These are phyloP conservation scores for Pestalotiopsis sp. DNA, from an alignment of 2,329 filamentous ascomycete species.

Conservation along the genomic window DNA sequence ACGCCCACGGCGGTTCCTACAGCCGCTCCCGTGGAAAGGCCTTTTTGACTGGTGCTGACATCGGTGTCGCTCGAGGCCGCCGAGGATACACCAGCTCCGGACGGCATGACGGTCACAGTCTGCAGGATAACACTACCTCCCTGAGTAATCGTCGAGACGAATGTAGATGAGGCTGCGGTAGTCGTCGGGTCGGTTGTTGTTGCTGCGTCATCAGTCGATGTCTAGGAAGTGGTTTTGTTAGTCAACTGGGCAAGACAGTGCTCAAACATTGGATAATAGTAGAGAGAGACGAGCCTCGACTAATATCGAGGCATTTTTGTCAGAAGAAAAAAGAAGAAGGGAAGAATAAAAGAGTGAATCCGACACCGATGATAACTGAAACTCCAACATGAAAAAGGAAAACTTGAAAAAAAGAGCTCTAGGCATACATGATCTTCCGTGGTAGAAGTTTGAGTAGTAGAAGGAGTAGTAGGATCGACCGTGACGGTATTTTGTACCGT, in stretches of 20 bases:
- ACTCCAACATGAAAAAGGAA: neutral
- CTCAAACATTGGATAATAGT: neutral
- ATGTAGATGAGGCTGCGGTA: conserved; percentile 34
- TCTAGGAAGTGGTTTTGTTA: neutral
- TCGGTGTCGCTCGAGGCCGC: conserved; percentile 9
- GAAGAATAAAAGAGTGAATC: neutral
- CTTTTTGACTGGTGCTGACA: conserved; percentile 18
- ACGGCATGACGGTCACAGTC: conserved; percentile 58
- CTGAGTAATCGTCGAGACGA: conserved; percentile 53
- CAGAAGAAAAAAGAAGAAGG: neutral
- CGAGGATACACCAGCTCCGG: conserved; percentile 29
- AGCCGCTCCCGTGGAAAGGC: conserved; percentile 26
- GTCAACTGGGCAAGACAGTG: neutral
- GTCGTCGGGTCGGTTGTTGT: conserved; percentile 22
- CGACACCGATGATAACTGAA: neutral
- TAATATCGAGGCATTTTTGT: no score
- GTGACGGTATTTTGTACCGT: conserved; percentile 40
- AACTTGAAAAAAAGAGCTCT: conserved; percentile 18
- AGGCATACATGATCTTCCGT: conserved; percentile 30
- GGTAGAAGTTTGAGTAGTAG: conserved; percentile 20
- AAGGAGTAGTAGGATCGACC: conserved; percentile 25
- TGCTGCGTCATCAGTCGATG: conserved; percentile 12
- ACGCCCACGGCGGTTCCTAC: conserved; percentile 33
- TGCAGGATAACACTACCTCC: conserved; percentile 48
- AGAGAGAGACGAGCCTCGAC: neutral